A percentile compares a stretch with the other conserved stretches of the same genome.
Conservation (phyloP, 345 rosid species). For the Microcos paniculata region DNA sequence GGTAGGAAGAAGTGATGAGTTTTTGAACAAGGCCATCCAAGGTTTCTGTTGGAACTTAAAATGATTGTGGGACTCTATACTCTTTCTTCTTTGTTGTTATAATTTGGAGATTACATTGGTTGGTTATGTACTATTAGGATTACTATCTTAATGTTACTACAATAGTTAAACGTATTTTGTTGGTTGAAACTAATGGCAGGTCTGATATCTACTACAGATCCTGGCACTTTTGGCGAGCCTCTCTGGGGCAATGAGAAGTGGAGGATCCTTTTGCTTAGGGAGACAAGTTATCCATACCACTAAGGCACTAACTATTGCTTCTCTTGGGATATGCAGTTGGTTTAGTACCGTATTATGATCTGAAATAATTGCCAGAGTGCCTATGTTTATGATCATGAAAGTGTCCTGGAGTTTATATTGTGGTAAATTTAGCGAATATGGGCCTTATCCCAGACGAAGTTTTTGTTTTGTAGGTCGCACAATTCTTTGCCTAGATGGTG, state of each 20-base stretch:
- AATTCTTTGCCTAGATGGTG: neutral
- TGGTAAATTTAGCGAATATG: constrained; percentile 1
- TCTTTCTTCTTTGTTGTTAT: constrained; percentile 4
- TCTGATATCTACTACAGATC: constrained; percentile 33
- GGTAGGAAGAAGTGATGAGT: constrained; percentile 72
- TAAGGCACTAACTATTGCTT: neutral
- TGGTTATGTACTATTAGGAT: constrained; percentile 23
- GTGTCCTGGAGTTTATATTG: neutral
- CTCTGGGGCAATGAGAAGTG: constrained; percentile 14
- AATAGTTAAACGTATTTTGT: neutral
- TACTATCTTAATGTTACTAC: neutral
- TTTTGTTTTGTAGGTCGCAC: neutral
- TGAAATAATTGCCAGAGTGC: neutral
- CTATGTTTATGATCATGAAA: neutral
- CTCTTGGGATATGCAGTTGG: neutral
- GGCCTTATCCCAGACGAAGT: constrained; percentile 1
- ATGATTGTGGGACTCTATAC: constrained; percentile 2
- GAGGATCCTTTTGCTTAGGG: constrained; percentile 21
- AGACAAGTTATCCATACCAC: constrained; percentile 3
- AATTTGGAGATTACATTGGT: constrained; percentile 20
- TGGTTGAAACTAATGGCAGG: constrained; percentile 25
- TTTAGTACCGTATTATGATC: neutral
- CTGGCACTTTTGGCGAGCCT: constrained; percentile 25
- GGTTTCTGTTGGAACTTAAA: constrained; percentile 21
- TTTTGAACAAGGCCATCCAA: constrained; percentile 15